Percentiles rank a stretch among this genome's conserved stretches.
Conservation (phyloP, 352 stramenopile genomes). For the Phytophthora pluvialis region DNA sequence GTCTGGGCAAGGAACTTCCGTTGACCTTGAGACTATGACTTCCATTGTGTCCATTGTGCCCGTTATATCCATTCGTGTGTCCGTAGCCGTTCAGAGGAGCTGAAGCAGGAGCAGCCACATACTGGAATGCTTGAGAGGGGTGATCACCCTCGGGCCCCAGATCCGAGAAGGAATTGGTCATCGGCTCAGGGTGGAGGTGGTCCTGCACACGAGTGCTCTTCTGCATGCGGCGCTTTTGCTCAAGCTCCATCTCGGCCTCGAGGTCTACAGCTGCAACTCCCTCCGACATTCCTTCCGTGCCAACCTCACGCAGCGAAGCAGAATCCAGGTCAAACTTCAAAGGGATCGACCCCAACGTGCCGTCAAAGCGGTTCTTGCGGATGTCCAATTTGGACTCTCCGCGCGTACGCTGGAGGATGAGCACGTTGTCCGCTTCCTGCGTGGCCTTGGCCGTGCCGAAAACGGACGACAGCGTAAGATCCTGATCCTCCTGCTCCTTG, state of each 20-base stretch:
- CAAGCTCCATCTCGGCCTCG: slow-evolving; percentile 81
- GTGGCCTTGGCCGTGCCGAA: slow-evolving; percentile 99
- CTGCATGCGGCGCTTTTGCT: slow-evolving; percentile 62
- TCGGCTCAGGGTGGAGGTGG: slow-evolving; percentile 11
- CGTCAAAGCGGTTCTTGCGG: slow-evolving; percentile 96
- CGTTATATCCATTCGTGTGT: slow-evolving; percentile 32
- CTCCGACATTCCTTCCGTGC: slow-evolving; percentile 72
- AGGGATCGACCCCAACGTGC: slow-evolving; percentile 87
- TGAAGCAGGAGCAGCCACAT: slow-evolving; percentile 34
- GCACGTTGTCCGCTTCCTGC: slow-evolving; percentile 99
- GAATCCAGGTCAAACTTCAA: slow-evolving; percentile 85
- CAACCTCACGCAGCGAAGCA: slow-evolving; percentile 70
- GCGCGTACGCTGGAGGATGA: slow-evolving; percentile 96
- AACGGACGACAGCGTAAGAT: slow-evolving; percentile 95
- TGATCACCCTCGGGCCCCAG: slow-evolving; percentile 10
- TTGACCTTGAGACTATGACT: slow-evolving; percentile 31
- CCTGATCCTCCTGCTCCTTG: slow-evolving; percentile 96
- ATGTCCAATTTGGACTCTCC: slow-evolving; percentile 96
- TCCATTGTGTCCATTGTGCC: slow-evolving; percentile 22
- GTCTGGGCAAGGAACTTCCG: slow-evolving; percentile 31
- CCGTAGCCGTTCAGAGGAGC: slow-evolving; percentile 18
- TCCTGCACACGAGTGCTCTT: slow-evolving; percentile 32
- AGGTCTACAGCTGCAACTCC: slow-evolving; percentile 70
- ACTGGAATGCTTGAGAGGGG: slow-evolving; percentile 24
- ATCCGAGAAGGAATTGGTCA: slow-evolving; percentile 6